phyloP scores from a whole-genome alignment of 2,329 filamentous ascomycete species.

The Grosmannia clavigera region DNA sequence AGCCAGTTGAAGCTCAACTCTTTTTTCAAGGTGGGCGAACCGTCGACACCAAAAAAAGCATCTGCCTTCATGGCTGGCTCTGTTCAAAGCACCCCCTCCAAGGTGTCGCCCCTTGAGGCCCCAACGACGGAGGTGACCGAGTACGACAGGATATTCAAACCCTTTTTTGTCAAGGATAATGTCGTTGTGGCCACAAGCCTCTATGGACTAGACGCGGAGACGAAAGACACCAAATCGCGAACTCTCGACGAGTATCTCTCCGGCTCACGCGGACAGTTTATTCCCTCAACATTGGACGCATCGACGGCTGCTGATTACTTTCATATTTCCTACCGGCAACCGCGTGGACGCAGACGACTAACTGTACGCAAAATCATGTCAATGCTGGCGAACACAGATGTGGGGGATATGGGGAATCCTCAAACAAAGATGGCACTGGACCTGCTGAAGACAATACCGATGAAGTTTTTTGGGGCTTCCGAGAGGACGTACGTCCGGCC shows the following conservation, averaged over 20 bases:
- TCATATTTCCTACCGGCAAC: slow-evolving; percentile 24
- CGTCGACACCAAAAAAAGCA: slow-evolving; percentile 25
- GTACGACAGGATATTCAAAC: slow-evolving; percentile 62
- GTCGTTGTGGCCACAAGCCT: slow-evolving; percentile 54
- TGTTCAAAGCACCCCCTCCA: slow-evolving; percentile 8
- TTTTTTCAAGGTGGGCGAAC: slow-evolving; percentile 28
- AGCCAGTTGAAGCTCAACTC: slow-evolving; percentile 33
- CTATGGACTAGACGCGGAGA: slow-evolving; percentile 45
- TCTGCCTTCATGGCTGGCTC: neutral
- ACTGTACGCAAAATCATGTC: slow-evolving; percentile 51
- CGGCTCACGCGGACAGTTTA: slow-evolving; percentile 33
- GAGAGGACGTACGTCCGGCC: slow-evolving; percentile 52
- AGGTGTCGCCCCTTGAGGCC: slow-evolving; percentile 18
- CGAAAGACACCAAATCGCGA: slow-evolving; percentile 35
- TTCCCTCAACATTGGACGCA: slow-evolving; percentile 22
- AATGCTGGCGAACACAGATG: slow-evolving; percentile 14
- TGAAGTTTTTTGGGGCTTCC: slow-evolving; percentile 52
- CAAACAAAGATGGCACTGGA: slow-evolving; percentile 24
- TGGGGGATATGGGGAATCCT: slow-evolving; percentile 28
- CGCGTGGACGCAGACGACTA: slow-evolving; percentile 17
- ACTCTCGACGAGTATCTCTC: slow-evolving; percentile 40
- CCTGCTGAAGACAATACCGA: slow-evolving; percentile 40
- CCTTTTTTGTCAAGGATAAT: slow-evolving; percentile 67
- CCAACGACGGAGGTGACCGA: slow-evolving; percentile 26
- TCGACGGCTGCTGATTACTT: slow-evolving; percentile 31